Conservation (phyloP, 257 asterid genomes). For the Salvia hispanica region DNA sequence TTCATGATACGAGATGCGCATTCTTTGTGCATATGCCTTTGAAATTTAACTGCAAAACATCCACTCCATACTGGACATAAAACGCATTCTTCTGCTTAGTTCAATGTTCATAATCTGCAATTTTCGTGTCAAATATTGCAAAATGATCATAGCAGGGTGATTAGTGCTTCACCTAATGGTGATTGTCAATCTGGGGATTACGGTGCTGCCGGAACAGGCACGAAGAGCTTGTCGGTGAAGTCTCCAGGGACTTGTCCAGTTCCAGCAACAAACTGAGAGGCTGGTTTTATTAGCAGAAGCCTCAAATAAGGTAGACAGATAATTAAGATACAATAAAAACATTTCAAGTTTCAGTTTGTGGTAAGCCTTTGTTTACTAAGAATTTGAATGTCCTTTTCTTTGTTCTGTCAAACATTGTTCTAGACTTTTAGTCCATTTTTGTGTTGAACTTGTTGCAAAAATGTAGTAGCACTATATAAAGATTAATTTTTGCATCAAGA, state of each 20-base stretch:
- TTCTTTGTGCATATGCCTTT: too few relatives aligned
- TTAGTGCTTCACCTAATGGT: slow-evolving; percentile 54
- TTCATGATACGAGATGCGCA: too few relatives aligned
- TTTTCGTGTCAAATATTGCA: background rate
- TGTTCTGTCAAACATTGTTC: slow-evolving; percentile 25
- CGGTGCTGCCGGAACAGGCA: slow-evolving; percentile 41
- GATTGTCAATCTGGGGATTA: slow-evolving; percentile 45
- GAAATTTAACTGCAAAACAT: too few relatives aligned
- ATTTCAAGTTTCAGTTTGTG: slow-evolving; percentile 18
- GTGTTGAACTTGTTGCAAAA: slow-evolving; percentile 31
- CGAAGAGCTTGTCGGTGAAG: slow-evolving; percentile 47
- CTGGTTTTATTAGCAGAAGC: slow-evolving; percentile 21
- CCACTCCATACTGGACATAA: too few relatives aligned
- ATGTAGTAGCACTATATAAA: slow-evolving; percentile 41
- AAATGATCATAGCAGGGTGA: slow-evolving; percentile 45
- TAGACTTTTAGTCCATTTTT: slow-evolving; percentile 40
- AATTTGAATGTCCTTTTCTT: slow-evolving; percentile 16
- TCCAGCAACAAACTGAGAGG: slow-evolving; percentile 39
- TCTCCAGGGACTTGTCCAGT: slow-evolving; percentile 53
- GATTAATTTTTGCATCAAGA: slow-evolving; percentile 16
- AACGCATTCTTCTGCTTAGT: too few relatives aligned
- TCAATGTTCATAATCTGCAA: background rate
- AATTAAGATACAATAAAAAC: slow-evolving; percentile 24
- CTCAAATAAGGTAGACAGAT: slow-evolving; percentile 35
- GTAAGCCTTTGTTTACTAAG: slow-evolving; percentile 11